Base-by-base conservation (phyloP, 1,284 basidiomycete genomes). In the Puccinia coronata region DNA sequence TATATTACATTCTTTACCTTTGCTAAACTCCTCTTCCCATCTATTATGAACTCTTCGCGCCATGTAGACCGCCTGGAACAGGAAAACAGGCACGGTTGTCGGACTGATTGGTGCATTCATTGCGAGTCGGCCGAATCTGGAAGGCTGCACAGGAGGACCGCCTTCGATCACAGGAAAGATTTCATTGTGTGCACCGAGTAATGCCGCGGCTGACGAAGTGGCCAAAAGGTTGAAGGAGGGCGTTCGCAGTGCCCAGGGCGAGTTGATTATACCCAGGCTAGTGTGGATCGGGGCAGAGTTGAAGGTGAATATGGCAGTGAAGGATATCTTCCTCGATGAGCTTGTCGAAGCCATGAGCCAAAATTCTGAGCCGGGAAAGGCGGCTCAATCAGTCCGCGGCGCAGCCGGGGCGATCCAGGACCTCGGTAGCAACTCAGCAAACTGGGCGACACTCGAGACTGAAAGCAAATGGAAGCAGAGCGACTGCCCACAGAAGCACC, bases 1-100 rank as follows among this genome's bases (percentile, higher is more conserved):
- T 31, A 34, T 49, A 9, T 39, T 5, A 47, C 55, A 9, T 65
- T 18, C 39, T n/a, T 70, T 78, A 65, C 12, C 41, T 53, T 0
- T 51, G 59, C 61, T 76, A 34, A 76, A 47, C 5, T 43, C 51
- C 11, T 43, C 39, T 53, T 59, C 34, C 28, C 41, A 63, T 34
- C 34, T n/a, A n/a, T n/a, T 51, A 14, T 25, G n/a, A 34, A 23
- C 51, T 31, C 78, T 75, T 36, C 23, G 25, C 55, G 53, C 82
- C 82, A 18, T 53, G 4, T 84, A 95, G 95, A 70, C 97, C 97
- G 39, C 97, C 97, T 0, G 97, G 97, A 83, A 99, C 97, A 0
- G 97, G 97, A 57, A 99, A 99, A 99, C 97, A 14, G 97, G 95
- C 72, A 99, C 97, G 0, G 99, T 99, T 83, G 94, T 95, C 84